Percentiles rank a stretch among this genome's conserved stretches.
phyloP scores from a whole-genome alignment of 2,329 filamentous ascomycete species.

The Periconia sp. region DNA sequence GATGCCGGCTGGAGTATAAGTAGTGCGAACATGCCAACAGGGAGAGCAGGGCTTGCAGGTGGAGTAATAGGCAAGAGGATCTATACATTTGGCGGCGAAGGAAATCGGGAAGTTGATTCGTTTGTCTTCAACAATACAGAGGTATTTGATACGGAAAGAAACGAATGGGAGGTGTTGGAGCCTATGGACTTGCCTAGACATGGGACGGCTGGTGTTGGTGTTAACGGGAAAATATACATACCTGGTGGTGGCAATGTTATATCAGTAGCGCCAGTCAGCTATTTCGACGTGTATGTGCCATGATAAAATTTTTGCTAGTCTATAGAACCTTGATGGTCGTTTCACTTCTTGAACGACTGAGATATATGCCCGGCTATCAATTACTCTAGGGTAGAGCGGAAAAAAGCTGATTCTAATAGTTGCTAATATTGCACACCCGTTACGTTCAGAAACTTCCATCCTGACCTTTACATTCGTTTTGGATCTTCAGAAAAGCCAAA shows the following conservation, averaged over 20 bases:
- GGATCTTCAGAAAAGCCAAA: too few species aligned
- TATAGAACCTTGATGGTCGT: too few species aligned
- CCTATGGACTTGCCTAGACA: slow-evolving; percentile 25
- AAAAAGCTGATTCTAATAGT: too few species aligned
- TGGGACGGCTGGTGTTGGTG: slow-evolving; percentile 18
- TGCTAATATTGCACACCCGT: too few species aligned
- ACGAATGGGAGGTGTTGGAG: slow-evolving; percentile 22
- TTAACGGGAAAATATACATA: slow-evolving; percentile 18
- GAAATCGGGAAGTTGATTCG: slow-evolving; percentile 17
- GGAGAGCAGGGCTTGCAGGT: slow-evolving; percentile 27
- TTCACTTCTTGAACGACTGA: too few species aligned
- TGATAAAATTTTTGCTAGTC: too few species aligned
- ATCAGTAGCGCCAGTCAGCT: slow-evolving; percentile 7
- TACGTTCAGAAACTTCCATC: too few species aligned
- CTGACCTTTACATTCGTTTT: too few species aligned
- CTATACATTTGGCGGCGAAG: slow-evolving; percentile 36
- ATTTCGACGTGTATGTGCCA: slow-evolving; percentile 12
- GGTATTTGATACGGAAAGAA: slow-evolving; percentile 23
- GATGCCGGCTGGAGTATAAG: slow-evolving; percentile 25
- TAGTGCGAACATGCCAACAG: slow-evolving; percentile 26
- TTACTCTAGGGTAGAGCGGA: too few species aligned
- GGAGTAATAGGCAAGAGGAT: slow-evolving; percentile 25
- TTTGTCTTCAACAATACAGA: slow-evolving; percentile 28
- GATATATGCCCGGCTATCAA: too few species aligned
- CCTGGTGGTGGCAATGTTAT: slow-evolving; percentile 18